These are phyloP conservation scores for Nannochloris sp. DNA, from an alignment of 139 green algal genomes.

Conservation along the genomic window DNA sequence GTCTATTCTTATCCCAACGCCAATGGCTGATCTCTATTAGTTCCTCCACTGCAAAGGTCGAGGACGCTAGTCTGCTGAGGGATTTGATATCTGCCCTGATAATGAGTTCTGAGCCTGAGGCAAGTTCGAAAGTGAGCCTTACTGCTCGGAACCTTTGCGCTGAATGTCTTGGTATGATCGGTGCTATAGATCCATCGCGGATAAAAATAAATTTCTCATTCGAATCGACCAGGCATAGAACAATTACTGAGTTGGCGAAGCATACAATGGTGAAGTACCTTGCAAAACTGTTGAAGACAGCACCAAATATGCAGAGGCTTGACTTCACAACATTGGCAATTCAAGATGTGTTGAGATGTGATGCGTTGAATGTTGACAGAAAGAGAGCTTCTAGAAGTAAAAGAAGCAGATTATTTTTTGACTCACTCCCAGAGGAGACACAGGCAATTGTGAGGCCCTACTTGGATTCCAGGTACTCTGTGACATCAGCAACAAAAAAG, in stretches of 20 bases:
- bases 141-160: constrained; percentile 45
- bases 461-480: constrained; percentile 37
- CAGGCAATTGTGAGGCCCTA: constrained; percentile 40
- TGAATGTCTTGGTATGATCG: constrained; percentile 70
- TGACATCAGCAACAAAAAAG: not conserved
- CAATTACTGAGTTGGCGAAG: constrained; percentile 23
- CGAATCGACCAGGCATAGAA: not conserved
- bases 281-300: constrained; percentile 67
- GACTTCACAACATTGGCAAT: constrained; percentile 68
- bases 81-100: constrained; percentile 53
- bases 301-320: constrained; percentile 54
- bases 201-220: constrained; percentile 27
- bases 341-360: constrained; percentile 48
- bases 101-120: constrained; percentile 53
- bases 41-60: not conserved
- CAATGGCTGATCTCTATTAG: constrained; percentile 33
- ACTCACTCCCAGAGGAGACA: not conserved
- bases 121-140: constrained; percentile 2
- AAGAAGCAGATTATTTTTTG: constrained; percentile 16
- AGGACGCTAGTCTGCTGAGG: constrained; percentile 27
- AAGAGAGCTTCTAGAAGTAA: constrained; percentile 1
- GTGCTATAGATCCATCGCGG: constrained; percentile 64
- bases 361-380: not conserved
- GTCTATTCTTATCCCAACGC: constrained; percentile 32
- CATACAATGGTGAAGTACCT: constrained; percentile 52